phyloP scores from a whole-genome alignment of 352 stramenopile species.

The Globisporangium irregulare region DNA sequence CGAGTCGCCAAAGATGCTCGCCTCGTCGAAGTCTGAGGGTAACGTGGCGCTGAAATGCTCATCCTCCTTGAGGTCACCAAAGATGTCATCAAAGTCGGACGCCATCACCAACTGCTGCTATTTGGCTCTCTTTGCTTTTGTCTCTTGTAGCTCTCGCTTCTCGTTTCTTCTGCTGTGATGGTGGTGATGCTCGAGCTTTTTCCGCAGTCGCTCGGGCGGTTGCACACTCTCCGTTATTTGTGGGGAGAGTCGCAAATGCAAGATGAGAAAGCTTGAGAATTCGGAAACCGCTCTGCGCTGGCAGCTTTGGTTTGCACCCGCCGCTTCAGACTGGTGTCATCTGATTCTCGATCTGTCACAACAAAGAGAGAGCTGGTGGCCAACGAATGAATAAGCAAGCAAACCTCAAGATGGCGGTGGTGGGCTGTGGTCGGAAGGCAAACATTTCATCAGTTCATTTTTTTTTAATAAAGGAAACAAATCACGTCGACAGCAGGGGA shows the following conservation, averaged over 20 bases:
- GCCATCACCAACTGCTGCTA: slow-evolving; percentile 15
- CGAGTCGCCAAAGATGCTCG: slow-evolving; percentile 45
- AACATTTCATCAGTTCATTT: slow-evolving; percentile 13
- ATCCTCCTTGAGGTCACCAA: slow-evolving; percentile 70
- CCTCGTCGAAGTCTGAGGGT: slow-evolving; percentile 46
- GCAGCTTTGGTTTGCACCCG: background rate
- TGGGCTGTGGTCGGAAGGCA: background rate
- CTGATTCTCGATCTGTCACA: background rate
- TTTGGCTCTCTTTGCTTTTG: background rate
- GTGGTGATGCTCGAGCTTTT: background rate
- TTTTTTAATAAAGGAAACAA: slow-evolving; percentile 5
- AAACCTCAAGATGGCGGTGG: background rate
- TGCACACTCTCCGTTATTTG: slow-evolving; percentile 7
- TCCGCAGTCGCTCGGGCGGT: background rate
- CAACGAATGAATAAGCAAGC: background rate
- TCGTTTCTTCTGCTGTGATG: background rate
- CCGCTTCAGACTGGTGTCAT: background rate
- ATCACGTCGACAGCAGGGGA: slow-evolving; percentile 1
- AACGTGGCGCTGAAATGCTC: slow-evolving; percentile 40
- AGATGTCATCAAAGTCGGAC: slow-evolving; percentile 81
- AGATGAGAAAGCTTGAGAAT: background rate
- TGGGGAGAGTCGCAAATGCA: background rate
- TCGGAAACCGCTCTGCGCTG: slow-evolving; percentile 7
- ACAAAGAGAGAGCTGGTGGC: background rate
- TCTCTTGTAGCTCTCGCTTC: background rate